phyloP scores from a whole-genome alignment of 2,329 filamentous ascomycete genomes.

The Penicillium sp. region DNA sequence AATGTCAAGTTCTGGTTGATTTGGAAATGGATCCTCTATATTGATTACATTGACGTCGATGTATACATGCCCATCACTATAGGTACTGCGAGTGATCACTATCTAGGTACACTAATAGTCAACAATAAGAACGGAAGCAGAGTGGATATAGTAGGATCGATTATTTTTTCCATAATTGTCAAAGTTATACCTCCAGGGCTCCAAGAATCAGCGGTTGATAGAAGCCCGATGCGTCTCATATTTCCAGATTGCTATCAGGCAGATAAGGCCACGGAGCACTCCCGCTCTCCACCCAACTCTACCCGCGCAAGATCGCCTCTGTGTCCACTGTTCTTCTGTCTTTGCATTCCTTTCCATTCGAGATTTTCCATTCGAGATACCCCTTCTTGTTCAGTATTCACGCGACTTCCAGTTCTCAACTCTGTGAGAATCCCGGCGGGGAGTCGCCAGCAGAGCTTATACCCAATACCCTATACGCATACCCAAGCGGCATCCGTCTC shows the following conservation, averaged over 20 bases:
- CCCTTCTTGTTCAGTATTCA: not conserved
- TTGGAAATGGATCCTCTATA: too few species aligned
- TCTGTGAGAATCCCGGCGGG: not conserved
- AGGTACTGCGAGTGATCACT: too few species aligned
- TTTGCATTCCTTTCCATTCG: not conserved
- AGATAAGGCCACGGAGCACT: constrained; percentile 29
- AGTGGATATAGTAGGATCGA: too few species aligned
- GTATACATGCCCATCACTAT: too few species aligned
- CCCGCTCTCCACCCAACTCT: constrained; percentile 13
- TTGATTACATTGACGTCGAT: too few species aligned
- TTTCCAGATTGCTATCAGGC: constrained; percentile 10
- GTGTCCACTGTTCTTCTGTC: not conserved
- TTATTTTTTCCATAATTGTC: too few species aligned
- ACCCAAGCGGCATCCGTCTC: not conserved
- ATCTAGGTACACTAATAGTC: too few species aligned
- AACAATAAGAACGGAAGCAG: too few species aligned
- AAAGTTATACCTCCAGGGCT: not conserved
- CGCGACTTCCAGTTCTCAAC: not conserved
- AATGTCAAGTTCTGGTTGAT: too few species aligned
- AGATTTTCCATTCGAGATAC: not conserved
- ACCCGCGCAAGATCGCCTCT: not conserved
- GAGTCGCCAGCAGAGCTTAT: not conserved
- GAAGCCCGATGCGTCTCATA: not conserved
- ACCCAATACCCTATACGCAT: not conserved
- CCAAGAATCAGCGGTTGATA: not conserved